A percentile compares a stretch with the other conserved stretches of the same genome.
phyloP scores from a whole-genome alignment of 1,139 yeast species.

The Yamadazyma taylorii region DNA sequence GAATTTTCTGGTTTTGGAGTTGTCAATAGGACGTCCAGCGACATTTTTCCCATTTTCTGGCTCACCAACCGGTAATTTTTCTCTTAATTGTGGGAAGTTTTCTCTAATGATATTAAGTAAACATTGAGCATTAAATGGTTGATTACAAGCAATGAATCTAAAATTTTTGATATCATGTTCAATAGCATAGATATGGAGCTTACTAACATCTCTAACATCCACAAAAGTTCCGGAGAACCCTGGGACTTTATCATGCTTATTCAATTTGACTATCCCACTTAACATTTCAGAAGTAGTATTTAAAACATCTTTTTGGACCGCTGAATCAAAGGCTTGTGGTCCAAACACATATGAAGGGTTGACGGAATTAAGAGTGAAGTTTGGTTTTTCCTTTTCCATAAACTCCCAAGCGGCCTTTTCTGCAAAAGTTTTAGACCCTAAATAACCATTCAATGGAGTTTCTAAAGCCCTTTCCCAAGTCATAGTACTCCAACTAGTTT shows the following conservation, averaged over 20 bases:
- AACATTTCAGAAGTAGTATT: conserved; percentile 45
- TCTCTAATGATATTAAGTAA: conserved; percentile 32
- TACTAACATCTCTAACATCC: conserved; percentile 57
- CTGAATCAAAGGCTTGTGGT: conserved; percentile 32
- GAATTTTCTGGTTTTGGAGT: no score
- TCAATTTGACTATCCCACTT: conserved; percentile 16
- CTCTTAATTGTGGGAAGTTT: conserved; percentile 30
- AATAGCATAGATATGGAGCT: conserved; percentile 48
- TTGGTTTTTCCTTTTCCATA: conserved; percentile 28
- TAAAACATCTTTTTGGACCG: conserved; percentile 15
- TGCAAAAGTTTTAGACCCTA: conserved; percentile 33
- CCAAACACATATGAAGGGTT: conserved; percentile 39
- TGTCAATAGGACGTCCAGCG: no score
- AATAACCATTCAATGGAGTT: conserved; percentile 24
- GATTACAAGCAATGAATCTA: conserved; percentile 40
- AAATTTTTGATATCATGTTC: conserved; percentile 26
- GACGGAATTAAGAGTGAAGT: conserved; percentile 25
- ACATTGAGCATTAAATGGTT: conserved; percentile 35
- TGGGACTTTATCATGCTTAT: conserved; percentile 17
- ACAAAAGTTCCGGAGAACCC: conserved; percentile 23
- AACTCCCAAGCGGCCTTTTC: conserved; percentile 55
- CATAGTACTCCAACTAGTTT: conserved; percentile 39
- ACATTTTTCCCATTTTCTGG: no score
- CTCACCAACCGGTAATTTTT: conserved; percentile 39
- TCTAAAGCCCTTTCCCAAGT: conserved; percentile 32